phyloP scores from a whole-genome alignment of 2,329 filamentous ascomycete species.

The Aureobasidium zeae region DNA sequence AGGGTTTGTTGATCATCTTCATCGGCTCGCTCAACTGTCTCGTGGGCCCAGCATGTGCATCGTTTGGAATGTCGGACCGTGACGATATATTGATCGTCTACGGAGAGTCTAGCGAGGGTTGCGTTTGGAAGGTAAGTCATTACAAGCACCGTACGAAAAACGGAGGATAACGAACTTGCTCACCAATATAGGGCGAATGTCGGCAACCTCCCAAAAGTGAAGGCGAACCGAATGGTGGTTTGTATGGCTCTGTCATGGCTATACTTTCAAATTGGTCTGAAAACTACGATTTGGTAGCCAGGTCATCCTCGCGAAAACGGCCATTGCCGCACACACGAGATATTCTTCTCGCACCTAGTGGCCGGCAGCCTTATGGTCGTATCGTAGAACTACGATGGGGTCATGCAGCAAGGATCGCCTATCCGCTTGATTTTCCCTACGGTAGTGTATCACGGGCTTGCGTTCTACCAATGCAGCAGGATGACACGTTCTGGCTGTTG shows the following conservation, averaged over 20 bases:
- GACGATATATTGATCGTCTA: background rate
- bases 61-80: slow-evolving; percentile 48
- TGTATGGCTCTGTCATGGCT: slow-evolving; percentile 7
- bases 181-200: slow-evolving; percentile 6
- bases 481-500: slow-evolving; percentile 29
- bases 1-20: slow-evolving; percentile 40
- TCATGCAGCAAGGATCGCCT: slow-evolving; percentile 27
- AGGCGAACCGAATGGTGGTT: background rate
- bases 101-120: slow-evolving; percentile 2
- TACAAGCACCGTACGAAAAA: too few species aligned
- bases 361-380: slow-evolving; percentile 35
- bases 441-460: slow-evolving; percentile 29
- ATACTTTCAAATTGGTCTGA: slow-evolving; percentile 51
- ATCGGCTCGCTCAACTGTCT: slow-evolving; percentile 62
- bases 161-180: too few species aligned
- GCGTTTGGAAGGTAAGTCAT: slow-evolving; percentile 12
- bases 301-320: background rate
- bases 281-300: slow-evolving; percentile 37
- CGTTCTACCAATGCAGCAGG: slow-evolving; percentile 27
- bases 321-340: slow-evolving; percentile 18
- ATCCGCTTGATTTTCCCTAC: slow-evolving; percentile 16
- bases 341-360: slow-evolving; percentile 33
- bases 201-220: slow-evolving; percentile 2
- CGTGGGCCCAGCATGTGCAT: slow-evolving; percentile 74
- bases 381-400: slow-evolving; percentile 37